These are phyloP conservation scores for Mimosa bimucronata DNA, from an alignment of 306 rosid genomes.

Conservation along the genomic window DNA sequence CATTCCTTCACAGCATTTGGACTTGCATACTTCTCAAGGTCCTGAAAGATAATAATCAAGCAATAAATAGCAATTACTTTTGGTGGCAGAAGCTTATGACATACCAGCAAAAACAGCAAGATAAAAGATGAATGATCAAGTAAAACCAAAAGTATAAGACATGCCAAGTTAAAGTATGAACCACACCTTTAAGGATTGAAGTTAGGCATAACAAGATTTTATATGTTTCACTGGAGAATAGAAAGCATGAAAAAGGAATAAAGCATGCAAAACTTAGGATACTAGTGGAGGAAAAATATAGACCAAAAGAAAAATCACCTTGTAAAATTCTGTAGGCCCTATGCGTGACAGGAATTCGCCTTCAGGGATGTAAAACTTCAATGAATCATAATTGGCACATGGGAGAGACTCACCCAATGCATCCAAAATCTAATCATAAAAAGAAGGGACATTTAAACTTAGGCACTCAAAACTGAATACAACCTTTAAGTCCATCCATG, in stretches of 20 bases:
- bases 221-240: too few relatives aligned
- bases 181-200: too few relatives aligned
- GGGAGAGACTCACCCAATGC: constrained; percentile 84
- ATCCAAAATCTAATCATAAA: constrained; percentile 66
- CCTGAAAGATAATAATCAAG: constrained; percentile 46
- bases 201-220: too few relatives aligned
- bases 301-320: constrained; percentile 42
- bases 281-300: not conserved
- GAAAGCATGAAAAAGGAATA: too few relatives aligned
- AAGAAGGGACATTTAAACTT: not conserved
- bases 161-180: not conserved
- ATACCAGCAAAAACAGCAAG: not conserved
- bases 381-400: constrained; percentile 81
- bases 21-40: constrained; percentile 81
- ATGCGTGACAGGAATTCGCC: constrained; percentile 89
- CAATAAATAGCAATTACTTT: not conserved
- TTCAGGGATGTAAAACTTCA: constrained; percentile 93
- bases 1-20: constrained; percentile 80
- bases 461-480: not conserved
- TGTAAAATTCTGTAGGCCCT: constrained; percentile 88
- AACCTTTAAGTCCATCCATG: not conserved
- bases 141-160: too few relatives aligned
- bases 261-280: too few relatives aligned
- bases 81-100: not conserved
- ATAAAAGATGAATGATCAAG: too few relatives aligned